Evolutionary conservation across 2,329 filamentous ascomycete species (phyloP), one percentile per base, ranked within the genome.

Genomic region (Ophioceras dolichostomum): DNA sequence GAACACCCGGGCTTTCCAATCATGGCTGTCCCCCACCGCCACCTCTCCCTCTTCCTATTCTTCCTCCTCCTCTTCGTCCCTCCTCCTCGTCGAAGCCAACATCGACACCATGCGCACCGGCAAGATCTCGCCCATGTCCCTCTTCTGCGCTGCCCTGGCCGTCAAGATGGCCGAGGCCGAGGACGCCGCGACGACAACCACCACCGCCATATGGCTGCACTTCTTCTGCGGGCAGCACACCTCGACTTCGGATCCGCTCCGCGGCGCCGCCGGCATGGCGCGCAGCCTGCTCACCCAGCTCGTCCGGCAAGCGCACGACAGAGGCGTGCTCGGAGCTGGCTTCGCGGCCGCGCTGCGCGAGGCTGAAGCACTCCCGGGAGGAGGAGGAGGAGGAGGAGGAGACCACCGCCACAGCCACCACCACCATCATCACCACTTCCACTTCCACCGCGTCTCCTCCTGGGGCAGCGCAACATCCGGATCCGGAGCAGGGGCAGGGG

Each of bases 201-300:
- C 7, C 12, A 26, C 22, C 22, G 22, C 22, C 22, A 26, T 26
- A 7, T 26, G 22, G n/a, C 34, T 42, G 3, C 21, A 31, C 27
- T 42, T 39, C 34, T 42, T 42, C 26, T 39, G 37, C 32, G 40
- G 40, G 4, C 40, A 42, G 34, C 40, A 42, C 29, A 31, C 34
- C 14, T 34, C 37, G 13, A 3, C 19, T 17, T 28, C 19, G 7
- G 40, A 42, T n/a, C 5, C 29, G 4, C 34, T 42, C 8, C 9
- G 29, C 4, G 37, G 40, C 19, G 37, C 40, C 2, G 17, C 32
- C 4, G 40, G 40, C 6, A 18, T 42, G 30, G 31, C 39, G 16
- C 29, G 40, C 10, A 36, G 33, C 27, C 35, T 42, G n/a, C 27
- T 42, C 5, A 30, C 38, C 5, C 40, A 42, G 29, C 27, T 35